Evolutionary conservation across 2,329 filamentous ascomycete species (phyloP), one percentile per base, ranked within the genome.

Genomic region (Pseudogymnoascus pannorum): DNA sequence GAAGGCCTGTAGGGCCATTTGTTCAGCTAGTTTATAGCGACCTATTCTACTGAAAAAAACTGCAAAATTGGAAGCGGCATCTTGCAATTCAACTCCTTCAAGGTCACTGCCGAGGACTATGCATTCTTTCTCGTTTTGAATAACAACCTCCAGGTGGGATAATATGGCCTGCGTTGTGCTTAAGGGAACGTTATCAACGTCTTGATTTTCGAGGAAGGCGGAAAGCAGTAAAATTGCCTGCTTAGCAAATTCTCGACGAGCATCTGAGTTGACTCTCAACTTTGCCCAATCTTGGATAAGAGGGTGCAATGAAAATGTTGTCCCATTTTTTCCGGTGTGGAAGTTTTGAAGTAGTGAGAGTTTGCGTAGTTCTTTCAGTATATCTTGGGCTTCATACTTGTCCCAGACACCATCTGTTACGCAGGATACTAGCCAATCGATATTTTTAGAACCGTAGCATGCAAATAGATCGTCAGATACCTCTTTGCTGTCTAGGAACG

Each of bases 391-490:
- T 29, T 61, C 40, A 26, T 65, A 63, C 9, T 60, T 58, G 58
- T 69, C 67, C 67, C 65, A 68, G 6, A 12, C 35, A 12, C 57
- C 58, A 20, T 62, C 61, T 5, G 26, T 58, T 59, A 64, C 1
- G 66, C 20, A 57, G 54, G 6, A 66, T 65, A 26, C 44, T 59
- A 31, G 65, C 60, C 36, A 42, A 33, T 33, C 60, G n/a, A 26
- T 5, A 3, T 38, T n/a, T 60, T 65, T 16, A 57, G 51, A 5
- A 8, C 33, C 58, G 22, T 63, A 65, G 8, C 11, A 57, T 5
- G 35, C 22, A 14, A 71, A 67, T 4, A 71, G 20, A 16, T 66
- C 60, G 38, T 70, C 65, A 16, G 63, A 65, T 18, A 71, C 66
- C 16, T 67, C 64, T 31, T 66, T 63, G 33, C 36, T 58, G 40